Base-by-base conservation (phyloP, 805 yeast genomes). In the Pichia occidentalis region DNA sequence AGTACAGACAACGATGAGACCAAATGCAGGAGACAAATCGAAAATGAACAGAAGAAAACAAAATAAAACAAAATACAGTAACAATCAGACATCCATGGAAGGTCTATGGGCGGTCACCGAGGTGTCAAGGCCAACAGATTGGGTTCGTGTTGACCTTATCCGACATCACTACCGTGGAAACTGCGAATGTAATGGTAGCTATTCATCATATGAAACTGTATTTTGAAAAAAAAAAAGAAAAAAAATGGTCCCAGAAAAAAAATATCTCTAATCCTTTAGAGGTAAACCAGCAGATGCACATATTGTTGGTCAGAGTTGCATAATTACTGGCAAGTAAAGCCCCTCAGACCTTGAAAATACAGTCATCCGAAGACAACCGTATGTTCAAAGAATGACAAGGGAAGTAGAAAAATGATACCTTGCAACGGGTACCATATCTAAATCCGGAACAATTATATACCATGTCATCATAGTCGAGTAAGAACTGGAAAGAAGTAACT, bases 381-480 rank as follows among this genome's bases (percentile, higher is more conserved):
- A n/a, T n/a, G n/a, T n/a, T n/a, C n/a, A n/a, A n/a, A n/a, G n/a
- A 51, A 56, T 44, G 62, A 50, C 47, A 48, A 46, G 51, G 47
- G 39, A 35, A 33, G 29, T 32, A 53, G 64, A 58, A 59, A 62
- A 50, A 59, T 54, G 56, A 52, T 27, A 32, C 39, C 58, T 39
- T 54, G 59, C 54, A 53, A 57, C 28, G 48, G 53, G 34, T 36
- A 13, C 29, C 42, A 50, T 53, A 54, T 53, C 51, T 40, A 43
- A 28, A 42, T 39, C 54, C 48, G 53, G 58, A 59, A 64, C 75
- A 56, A 54, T 67, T 71, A 57, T 72, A 75, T 70, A 73, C 86
- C 87, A 71, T 76, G 77, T 82, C 88, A 86, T 81, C 92, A 82
- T 80, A 79, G 88, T 82, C 92, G 88, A 75, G 77, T 85, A 72